phyloP scores from a whole-genome alignment of 352 stramenopile genomes.

The Pythium folliculosum region DNA sequence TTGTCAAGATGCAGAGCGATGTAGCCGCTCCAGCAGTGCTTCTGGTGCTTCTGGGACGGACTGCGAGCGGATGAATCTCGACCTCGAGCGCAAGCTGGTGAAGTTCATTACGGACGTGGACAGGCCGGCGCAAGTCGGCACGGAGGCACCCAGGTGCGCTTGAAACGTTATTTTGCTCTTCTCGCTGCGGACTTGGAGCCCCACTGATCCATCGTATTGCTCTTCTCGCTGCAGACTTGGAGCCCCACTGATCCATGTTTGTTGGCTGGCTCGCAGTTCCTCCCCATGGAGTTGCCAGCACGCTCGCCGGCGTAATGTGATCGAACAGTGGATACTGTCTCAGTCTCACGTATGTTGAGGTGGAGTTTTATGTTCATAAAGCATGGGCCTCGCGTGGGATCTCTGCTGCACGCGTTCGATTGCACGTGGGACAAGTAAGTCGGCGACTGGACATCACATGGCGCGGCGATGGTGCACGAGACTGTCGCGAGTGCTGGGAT shows the following conservation, averaged over 20 bases:
- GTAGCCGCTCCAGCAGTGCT: constrained; percentile 45
- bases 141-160: constrained; percentile 42
- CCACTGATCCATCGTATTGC: no score
- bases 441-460: no score
- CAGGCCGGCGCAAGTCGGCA: constrained; percentile 56
- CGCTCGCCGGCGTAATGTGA: constrained; percentile 39
- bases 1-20: constrained; percentile 72
- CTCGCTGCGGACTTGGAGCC: no score
- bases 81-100: constrained; percentile 60
- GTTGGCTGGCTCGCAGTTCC: constrained; percentile 41
- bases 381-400: no score
- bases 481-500: no score
- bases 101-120: constrained; percentile 80
- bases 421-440: no score
- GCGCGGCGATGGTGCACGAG: no score
- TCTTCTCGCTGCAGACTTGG: no score
- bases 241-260: no score
- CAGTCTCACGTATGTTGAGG: constrained; percentile 61
- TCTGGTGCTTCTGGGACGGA: constrained; percentile 51
- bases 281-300: constrained; percentile 72
- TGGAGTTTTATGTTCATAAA: no score
- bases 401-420: no score
- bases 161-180: neutral
- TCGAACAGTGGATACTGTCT: constrained; percentile 60
- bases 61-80: constrained; percentile 52